Percentiles rank a stretch among this genome's conserved stretches.
These are phyloP conservation scores for Cladophialophora bantiana DNA, from an alignment of 2,329 filamentous ascomycete genomes.

Conservation along the genomic window DNA sequence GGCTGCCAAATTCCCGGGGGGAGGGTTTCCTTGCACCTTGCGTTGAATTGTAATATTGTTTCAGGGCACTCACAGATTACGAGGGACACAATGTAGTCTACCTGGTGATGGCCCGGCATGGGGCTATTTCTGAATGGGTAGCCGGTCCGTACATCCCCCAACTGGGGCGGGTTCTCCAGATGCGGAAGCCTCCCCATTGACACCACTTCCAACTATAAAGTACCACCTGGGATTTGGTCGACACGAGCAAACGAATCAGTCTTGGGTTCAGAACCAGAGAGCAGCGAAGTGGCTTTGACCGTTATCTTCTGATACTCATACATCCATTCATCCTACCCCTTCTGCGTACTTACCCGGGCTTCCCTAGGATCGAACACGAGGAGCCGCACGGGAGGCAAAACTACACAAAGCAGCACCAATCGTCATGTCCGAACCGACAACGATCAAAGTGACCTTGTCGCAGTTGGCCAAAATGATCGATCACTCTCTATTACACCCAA, in stretches of 20 bases:
- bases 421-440: conserved; percentile 23
- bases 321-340: neutral
- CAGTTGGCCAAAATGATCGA: conserved; percentile 65
- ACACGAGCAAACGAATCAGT: neutral
- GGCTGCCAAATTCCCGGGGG: no score
- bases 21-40: no score
- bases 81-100: neutral
- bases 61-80: neutral
- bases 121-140: neutral
- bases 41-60: neutral
- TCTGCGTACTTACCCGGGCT: neutral
- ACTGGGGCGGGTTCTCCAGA: neutral
- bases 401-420: neutral
- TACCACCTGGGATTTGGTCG: neutral
- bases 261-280: neutral
- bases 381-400: neutral
- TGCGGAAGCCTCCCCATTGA: conserved; percentile 7
- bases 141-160: neutral
- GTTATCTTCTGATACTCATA: neutral
- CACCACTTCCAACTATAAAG: neutral
- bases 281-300: neutral
- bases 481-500: conserved; percentile 68
- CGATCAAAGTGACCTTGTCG: conserved; percentile 52
- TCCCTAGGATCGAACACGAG: no score
- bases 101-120: neutral